Evolutionary conservation across 805 yeast genomes (phyloP).

Genomic region (Cyberlindnera misumaiensis): DNA sequence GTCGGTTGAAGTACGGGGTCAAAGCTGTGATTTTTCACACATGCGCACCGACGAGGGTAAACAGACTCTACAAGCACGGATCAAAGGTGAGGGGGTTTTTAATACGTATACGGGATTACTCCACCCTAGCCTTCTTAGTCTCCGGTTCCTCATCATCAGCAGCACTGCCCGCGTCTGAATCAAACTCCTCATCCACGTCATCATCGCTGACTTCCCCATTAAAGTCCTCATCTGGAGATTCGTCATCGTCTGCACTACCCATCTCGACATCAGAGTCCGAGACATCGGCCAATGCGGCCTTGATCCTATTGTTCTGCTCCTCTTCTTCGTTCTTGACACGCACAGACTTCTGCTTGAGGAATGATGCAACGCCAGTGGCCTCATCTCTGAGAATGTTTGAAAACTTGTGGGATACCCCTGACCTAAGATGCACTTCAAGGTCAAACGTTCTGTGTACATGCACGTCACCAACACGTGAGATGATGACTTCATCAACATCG

Average conservation of each 20-base stretch:
- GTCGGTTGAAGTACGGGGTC: no score
- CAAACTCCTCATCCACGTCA: conserved; percentile 24
- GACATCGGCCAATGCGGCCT: conserved; percentile 59
- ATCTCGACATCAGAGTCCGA: conserved; percentile 42
- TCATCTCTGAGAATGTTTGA: conserved; percentile 89
- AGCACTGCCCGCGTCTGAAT: conserved; percentile 17
- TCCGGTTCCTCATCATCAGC: conserved; percentile 29
- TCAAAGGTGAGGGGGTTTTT: no score
- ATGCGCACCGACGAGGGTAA: no score
- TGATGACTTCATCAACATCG: conserved; percentile 69
- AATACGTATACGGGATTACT: no score
- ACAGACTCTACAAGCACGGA: no score
- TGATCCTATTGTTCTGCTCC: conserved; percentile 75
- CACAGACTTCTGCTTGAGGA: conserved; percentile 69
- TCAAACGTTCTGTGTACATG: conserved; percentile 87
- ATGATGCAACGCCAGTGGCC: conserved; percentile 71
- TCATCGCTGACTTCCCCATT: conserved; percentile 42
- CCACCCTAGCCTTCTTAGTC: conserved; percentile 29
- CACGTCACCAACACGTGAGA: conserved; percentile 78
- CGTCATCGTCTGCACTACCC: conserved; percentile 78
- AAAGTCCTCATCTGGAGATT: conserved; percentile 83
- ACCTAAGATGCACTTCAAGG: conserved; percentile 66
- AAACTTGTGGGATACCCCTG: conserved; percentile 68
- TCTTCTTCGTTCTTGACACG: conserved; percentile 84
- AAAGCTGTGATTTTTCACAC: no score